Base-by-base conservation (phyloP, 768 basidiomycete genomes). In the Lactarius quietus region DNA sequence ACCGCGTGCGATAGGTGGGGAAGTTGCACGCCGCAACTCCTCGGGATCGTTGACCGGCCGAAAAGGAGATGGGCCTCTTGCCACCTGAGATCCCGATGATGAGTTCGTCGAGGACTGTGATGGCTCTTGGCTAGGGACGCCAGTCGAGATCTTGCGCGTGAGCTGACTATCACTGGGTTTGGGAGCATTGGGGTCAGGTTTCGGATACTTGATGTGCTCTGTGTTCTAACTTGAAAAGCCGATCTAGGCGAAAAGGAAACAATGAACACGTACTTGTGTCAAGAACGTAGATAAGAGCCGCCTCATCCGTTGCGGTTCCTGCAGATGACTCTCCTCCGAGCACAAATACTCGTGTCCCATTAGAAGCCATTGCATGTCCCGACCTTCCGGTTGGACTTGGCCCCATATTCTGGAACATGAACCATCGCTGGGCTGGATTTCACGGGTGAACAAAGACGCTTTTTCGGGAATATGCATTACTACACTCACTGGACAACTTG, bases 341-440 rank as follows among this genome's bases (percentile, higher is more conserved):
- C 6, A 99, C 95, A 70, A 93, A 92, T 6, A 99, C 91, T 67
- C 88, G 85, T 56, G 88, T 84, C 35, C 92, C 93, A 73, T 91
- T 88, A 15, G 93, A 87, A 8, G 95, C 93, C 95, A 99, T 96
- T n/a, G 96, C 92, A 76, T 99, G 97, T 2, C 97, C 97, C 10
- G 93, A 95, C 57, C 97, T 84, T 3, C 93, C 92, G 45, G 82
- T 88, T 1, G 97, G 97, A 18, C 93, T 85, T 20, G 96, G 96
- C 0, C 97, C 97, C 97, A 99, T 99, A 73, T 98, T 97, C 76
- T 98, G 95, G 81, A 99, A 99, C 93, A 95, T 98, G 78, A 95
- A 99, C 97, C 97, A 99, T 70, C 97, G 84, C 73, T 94, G 92
- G 76, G 95, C 96, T 98, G 74, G 35, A 54, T 52, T 45, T 14